phyloP scores from a whole-genome alignment of 1,284 basidiomycete species.

The Omphalotus olearius region DNA sequence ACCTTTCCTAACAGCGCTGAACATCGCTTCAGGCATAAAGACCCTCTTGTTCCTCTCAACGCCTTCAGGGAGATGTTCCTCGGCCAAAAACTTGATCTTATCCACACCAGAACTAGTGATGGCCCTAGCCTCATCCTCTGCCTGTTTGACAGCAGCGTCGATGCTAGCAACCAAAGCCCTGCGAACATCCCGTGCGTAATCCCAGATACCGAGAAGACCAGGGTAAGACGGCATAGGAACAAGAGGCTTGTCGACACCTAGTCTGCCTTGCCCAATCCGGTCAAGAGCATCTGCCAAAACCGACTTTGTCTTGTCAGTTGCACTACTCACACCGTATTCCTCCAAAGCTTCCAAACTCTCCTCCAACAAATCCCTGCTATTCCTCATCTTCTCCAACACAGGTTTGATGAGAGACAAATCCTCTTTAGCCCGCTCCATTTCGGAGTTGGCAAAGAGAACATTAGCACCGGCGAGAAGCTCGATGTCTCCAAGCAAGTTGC shows the following conservation, averaged over 20 bases:
- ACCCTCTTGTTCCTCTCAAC: slow-evolving; percentile 80
- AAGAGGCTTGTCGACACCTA: slow-evolving; percentile 47
- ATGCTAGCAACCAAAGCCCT: slow-evolving; percentile 75
- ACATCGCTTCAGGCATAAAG: slow-evolving; percentile 98
- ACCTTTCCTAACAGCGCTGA: slow-evolving; percentile 52
- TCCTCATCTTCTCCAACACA: slow-evolving; percentile 84
- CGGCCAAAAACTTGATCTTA: slow-evolving; percentile 67
- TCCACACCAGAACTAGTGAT: slow-evolving; percentile 71
- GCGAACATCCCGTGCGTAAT: slow-evolving; percentile 87
- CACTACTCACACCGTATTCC: slow-evolving; percentile 64
- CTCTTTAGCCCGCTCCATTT: slow-evolving; percentile 72
- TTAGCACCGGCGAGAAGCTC: slow-evolving; percentile 88
- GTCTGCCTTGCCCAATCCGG: slow-evolving; percentile 72
- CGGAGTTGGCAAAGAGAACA: slow-evolving; percentile 77
- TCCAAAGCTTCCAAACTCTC: slow-evolving; percentile 78
- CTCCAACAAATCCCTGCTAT: slow-evolving; percentile 71
- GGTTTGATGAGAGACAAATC: slow-evolving; percentile 77
- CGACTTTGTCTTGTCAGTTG: slow-evolving; percentile 52
- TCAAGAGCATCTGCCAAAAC: slow-evolving; percentile 74
- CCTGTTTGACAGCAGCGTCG: slow-evolving; percentile 77
- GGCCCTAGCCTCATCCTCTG: slow-evolving; percentile 81
- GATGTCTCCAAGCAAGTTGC: slow-evolving; percentile 85
- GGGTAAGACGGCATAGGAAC: slow-evolving; percentile 80
- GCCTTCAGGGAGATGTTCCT: slow-evolving; percentile 76
- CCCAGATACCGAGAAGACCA: slow-evolving; percentile 83